Conservation (phyloP, 1,284 basidiomycete genomes). For the Apiotrichum gracile region DNA sequence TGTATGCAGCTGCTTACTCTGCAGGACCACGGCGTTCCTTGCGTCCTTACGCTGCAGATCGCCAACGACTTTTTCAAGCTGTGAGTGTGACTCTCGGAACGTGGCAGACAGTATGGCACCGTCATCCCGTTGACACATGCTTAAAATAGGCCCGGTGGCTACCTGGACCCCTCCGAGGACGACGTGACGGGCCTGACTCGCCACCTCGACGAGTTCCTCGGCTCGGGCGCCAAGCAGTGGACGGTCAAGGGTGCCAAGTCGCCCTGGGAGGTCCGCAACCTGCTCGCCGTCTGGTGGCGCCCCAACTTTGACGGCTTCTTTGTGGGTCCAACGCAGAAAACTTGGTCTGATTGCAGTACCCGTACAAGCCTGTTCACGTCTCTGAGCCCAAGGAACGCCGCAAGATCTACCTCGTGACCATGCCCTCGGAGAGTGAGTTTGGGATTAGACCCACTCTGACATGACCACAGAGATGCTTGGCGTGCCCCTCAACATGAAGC, state of each 20-base stretch:
- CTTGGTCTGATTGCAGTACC: slow-evolving; percentile 61
- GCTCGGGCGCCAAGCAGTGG: slow-evolving; percentile 57
- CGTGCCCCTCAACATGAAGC: slow-evolving; percentile 97
- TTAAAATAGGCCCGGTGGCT: slow-evolving; percentile 79
- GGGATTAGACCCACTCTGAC: no score
- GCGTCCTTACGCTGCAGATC: slow-evolving; percentile 95
- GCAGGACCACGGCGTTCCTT: slow-evolving; percentile 79
- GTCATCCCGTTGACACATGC: no score
- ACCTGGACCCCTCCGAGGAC: slow-evolving; percentile 90
- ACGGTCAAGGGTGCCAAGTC: background rate
- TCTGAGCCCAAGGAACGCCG: slow-evolving; percentile 98
- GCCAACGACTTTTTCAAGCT: slow-evolving; percentile 98
- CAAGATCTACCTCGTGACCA: slow-evolving; percentile 89
- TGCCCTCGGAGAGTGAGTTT: slow-evolving; percentile 81
- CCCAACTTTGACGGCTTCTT: slow-evolving; percentile 98
- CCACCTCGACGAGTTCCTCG: slow-evolving; percentile 79
- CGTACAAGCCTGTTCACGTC: slow-evolving; percentile 92
- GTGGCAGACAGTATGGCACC: no score
- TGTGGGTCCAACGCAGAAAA: slow-evolving; percentile 54
- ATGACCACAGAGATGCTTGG: slow-evolving; percentile 80
- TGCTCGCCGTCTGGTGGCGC: slow-evolving; percentile 92
- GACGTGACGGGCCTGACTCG: slow-evolving; percentile 83
- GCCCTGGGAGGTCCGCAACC: slow-evolving; percentile 86
- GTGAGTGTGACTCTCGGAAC: no score
- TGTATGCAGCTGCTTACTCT: background rate